Conservation (phyloP, 331 rosid genomes). For the Arachis monticola region DNA sequence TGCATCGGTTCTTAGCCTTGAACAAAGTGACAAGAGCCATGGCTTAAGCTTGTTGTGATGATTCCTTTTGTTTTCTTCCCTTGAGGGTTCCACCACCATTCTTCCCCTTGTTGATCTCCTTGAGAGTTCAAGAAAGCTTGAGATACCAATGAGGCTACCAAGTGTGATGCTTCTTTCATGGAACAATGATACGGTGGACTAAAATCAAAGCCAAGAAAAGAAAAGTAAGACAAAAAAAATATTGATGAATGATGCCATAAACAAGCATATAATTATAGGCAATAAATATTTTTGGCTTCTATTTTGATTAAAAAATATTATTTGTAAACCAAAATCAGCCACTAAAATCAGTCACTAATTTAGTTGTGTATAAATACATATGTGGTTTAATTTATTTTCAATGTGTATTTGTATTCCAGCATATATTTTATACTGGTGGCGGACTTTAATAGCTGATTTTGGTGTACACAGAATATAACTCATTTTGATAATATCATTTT, state of each 20-base stretch:
- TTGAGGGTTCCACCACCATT: slow-evolving; percentile 43
- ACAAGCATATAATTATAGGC: no score
- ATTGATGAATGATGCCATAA: not conserved
- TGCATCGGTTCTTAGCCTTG: slow-evolving; percentile 60
- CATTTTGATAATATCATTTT: no score
- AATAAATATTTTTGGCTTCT: no score
- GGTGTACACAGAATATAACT: no score
- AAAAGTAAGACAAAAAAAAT: slow-evolving; percentile 14
- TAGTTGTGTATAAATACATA: no score
- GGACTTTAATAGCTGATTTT: no score
- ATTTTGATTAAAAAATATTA: no score
- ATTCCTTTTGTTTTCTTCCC: slow-evolving; percentile 44
- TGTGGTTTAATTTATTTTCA: no score
- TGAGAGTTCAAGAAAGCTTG: slow-evolving; percentile 57
- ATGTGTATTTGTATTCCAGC: no score
- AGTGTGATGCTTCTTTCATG: slow-evolving; percentile 64
- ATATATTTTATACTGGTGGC: no score
- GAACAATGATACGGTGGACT: slow-evolving; percentile 67
- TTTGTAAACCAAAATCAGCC: no score
- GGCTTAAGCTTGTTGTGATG: slow-evolving; percentile 49
- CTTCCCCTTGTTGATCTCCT: slow-evolving; percentile 55
- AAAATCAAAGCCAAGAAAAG: slow-evolving; percentile 28
- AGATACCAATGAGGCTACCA: slow-evolving; percentile 67
- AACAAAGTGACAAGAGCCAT: slow-evolving; percentile 69
- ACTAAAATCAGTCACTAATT: no score